Evolutionary conservation across 371 early-diverging fungal genomes (phyloP).

Genomic region (Mucor sp.): DNA sequence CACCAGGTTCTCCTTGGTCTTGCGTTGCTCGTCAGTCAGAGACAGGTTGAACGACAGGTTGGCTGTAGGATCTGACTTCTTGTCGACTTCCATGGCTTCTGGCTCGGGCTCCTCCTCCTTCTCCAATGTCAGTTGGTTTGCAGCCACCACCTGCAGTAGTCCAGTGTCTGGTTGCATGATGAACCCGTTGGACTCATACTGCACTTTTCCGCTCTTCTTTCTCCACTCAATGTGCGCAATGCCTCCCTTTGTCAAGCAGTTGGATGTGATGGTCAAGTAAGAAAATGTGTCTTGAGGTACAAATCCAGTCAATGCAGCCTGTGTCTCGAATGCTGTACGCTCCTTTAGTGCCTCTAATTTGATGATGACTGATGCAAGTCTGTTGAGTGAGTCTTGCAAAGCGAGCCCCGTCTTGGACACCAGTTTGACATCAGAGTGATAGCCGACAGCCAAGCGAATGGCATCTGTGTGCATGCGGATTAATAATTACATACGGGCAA

Average conservation of each 20-base stretch:
- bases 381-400: slow-evolving; percentile 31
- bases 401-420: slow-evolving; percentile 12
- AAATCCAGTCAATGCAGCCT: slow-evolving; percentile 43
- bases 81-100: slow-evolving; percentile 14
- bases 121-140: slow-evolving; percentile 16
- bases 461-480: slow-evolving; percentile 21
- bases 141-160: slow-evolving; percentile 24
- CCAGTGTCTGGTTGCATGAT: slow-evolving; percentile 1
- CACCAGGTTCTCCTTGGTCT: slow-evolving; percentile 72
- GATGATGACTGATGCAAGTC: slow-evolving; percentile 38
- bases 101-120: slow-evolving; percentile 12
- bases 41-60: slow-evolving; percentile 84
- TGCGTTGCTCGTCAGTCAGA: slow-evolving; percentile 83
- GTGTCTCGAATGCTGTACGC: slow-evolving; percentile 32
- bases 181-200: slow-evolving; percentile 40
- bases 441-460: slow-evolving; percentile 30
- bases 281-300: slow-evolving; percentile 43
- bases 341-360: slow-evolving; percentile 32
- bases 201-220: slow-evolving; percentile 49
- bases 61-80: slow-evolving; percentile 37
- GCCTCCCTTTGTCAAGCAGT: slow-evolving; percentile 30
- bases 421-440: slow-evolving; percentile 34
- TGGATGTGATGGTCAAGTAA: slow-evolving; percentile 40
- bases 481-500: not conserved
- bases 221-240: slow-evolving; percentile 47